Conservation (phyloP, 2,329 filamentous ascomycete genomes). For the Colletotrichum somersetense region DNA sequence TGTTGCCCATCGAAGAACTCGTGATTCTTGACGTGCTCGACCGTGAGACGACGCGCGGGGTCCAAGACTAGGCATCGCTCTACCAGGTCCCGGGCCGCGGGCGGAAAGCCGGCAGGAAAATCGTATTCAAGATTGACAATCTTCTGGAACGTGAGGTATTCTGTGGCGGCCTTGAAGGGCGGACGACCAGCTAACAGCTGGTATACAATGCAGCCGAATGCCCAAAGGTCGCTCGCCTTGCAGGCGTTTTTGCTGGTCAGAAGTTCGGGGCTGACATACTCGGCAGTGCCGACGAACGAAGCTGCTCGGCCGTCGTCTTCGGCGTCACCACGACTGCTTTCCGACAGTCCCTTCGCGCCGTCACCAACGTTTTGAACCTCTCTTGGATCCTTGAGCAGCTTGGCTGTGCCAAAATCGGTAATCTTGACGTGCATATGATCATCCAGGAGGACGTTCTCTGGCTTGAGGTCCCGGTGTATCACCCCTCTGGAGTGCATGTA, state of each 20-base stretch:
- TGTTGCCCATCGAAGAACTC: conserved; percentile 90
- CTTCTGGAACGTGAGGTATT: conserved; percentile 98
- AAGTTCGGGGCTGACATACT: conserved; percentile 98
- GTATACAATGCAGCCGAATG: conserved; percentile 97
- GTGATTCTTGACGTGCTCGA: conserved; percentile 97
- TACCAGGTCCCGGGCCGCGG: conserved; percentile 87
- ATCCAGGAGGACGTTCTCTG: conserved; percentile 95
- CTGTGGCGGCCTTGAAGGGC: conserved; percentile 95
- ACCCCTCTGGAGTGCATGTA: conserved; percentile 98
- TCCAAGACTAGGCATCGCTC: conserved; percentile 92
- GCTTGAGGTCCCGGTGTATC: conserved; percentile 96
- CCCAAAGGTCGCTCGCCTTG: conserved; percentile 98
- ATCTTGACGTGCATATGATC: conserved; percentile 98
- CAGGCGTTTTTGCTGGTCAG: conserved; percentile 96
- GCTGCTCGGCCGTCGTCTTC: conserved; percentile 81
- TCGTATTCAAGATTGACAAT: conserved; percentile 95
- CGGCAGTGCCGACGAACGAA: conserved; percentile 97
- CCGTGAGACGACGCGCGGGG: conserved; percentile 83
- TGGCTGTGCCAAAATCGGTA: conserved; percentile 98
- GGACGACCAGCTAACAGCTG: conserved; percentile 95
- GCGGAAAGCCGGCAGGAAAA: conserved; percentile 89
- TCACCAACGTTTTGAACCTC: conserved; percentile 59
- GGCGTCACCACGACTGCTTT: conserved; percentile 52
- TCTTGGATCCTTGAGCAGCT: conserved; percentile 78
- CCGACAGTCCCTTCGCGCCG: conserved; percentile 53